These are phyloP conservation scores for Fusarium sarcochroum DNA, from an alignment of 2,329 filamentous ascomycete species.

Conservation along the genomic window DNA sequence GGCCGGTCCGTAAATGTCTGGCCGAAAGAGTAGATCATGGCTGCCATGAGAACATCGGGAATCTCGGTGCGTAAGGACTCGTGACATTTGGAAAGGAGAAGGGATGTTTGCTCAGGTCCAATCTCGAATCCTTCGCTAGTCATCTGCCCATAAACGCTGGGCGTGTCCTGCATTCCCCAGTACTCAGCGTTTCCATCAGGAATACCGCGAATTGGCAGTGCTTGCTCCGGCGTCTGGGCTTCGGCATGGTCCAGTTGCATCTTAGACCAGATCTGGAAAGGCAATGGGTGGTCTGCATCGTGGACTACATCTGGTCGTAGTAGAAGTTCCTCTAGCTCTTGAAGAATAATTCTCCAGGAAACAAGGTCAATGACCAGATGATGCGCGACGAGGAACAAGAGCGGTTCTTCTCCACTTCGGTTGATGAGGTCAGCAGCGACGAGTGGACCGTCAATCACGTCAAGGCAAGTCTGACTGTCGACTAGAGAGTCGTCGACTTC, in stretches of 20 bases:
- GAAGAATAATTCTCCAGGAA: conserved; percentile 60
- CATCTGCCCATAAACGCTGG: conserved; percentile 45
- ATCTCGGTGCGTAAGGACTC: conserved; percentile 51
- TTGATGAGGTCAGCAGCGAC: conserved; percentile 33
- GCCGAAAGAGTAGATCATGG: conserved; percentile 48
- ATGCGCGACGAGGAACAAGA: conserved; percentile 54
- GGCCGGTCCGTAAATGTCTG: conserved; percentile 49
- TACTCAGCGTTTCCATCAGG: conserved; percentile 42
- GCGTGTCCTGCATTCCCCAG: conserved; percentile 43
- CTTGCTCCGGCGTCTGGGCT: conserved; percentile 44
- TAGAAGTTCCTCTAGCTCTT: conserved; percentile 55
- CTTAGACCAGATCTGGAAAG: conserved; percentile 58
- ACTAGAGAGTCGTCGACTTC: not conserved
- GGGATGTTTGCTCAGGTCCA: conserved; percentile 22
- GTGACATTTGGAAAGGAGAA: conserved; percentile 42
- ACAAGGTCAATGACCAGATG: conserved; percentile 62
- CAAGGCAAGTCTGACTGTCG: conserved; percentile 36
- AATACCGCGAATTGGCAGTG: conserved; percentile 24
- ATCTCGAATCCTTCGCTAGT: conserved; percentile 33
- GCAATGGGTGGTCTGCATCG: conserved; percentile 31
- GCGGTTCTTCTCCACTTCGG: conserved; percentile 38
- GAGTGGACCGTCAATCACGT: conserved; percentile 10
- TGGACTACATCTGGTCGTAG: conserved; percentile 12
- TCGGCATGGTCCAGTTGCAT: conserved; percentile 48
- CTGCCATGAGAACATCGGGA: conserved; percentile 54